A percentile compares a stretch with the other conserved stretches of the same genome.
Conservation (phyloP, 768 basidiomycete genomes). For the Pulveroboletus frians region DNA sequence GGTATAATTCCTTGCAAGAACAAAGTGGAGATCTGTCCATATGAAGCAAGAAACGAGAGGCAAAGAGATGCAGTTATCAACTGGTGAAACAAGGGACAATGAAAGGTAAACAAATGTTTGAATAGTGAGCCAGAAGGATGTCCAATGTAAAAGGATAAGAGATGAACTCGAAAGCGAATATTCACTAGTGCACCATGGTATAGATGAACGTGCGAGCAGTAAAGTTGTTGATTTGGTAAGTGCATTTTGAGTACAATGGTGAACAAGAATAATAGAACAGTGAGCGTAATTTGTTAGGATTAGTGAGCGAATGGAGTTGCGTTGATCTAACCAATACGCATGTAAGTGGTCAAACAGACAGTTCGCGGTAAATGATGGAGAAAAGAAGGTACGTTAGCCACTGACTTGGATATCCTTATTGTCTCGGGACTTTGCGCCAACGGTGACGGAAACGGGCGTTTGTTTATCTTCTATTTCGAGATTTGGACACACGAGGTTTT, state of each 20-base stretch:
- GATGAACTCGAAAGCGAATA: slow-evolving; percentile 6
- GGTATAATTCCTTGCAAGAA: slow-evolving; percentile 17
- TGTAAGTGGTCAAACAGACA: neutral
- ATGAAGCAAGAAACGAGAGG: slow-evolving; percentile 1
- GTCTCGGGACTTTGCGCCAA: neutral
- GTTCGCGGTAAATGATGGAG: neutral
- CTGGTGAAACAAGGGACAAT: neutral
- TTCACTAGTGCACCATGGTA: slow-evolving; percentile 12
- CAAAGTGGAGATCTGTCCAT: neutral
- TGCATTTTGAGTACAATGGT: slow-evolving; percentile 17
- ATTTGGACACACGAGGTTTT: slow-evolving; percentile 48
- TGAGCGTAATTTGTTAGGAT: neutral
- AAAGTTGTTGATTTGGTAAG: slow-evolving; percentile 1
- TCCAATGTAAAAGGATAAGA: neutral
- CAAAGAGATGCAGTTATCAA: neutral
- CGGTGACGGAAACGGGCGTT: neutral
- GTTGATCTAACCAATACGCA: neutral
- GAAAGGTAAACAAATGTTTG: slow-evolving; percentile 1
- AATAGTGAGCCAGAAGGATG: neutral
- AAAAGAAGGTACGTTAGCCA: neutral
- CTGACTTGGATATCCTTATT: neutral
- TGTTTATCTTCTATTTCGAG: slow-evolving; percentile 45
- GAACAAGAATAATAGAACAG: neutral
- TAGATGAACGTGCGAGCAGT: slow-evolving; percentile 2
- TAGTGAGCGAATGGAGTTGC: neutral